Conservation (phyloP, 352 stramenopile species). For the Pythium scleroteichum region DNA sequence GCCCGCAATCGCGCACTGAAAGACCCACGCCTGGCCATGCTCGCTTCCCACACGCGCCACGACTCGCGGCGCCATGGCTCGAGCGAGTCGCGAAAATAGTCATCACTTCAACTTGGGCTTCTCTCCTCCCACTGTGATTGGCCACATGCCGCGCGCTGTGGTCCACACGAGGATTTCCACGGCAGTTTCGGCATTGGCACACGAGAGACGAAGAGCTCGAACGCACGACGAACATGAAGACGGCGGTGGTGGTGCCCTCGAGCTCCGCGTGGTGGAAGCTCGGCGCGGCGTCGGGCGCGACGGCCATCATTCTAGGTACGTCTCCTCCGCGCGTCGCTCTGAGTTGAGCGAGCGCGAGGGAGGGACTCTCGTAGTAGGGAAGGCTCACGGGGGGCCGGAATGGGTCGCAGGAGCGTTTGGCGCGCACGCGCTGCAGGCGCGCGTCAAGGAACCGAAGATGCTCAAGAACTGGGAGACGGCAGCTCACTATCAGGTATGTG, state of each 20-base stretch:
- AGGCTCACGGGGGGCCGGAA: too few relatives aligned
- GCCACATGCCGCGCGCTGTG: slow-evolving; percentile 6
- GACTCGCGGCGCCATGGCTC: neutral
- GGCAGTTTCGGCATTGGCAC: neutral
- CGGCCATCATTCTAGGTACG: slow-evolving; percentile 33
- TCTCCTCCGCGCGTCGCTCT: neutral
- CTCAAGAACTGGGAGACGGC: slow-evolving; percentile 87
- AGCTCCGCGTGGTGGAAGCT: slow-evolving; percentile 81
- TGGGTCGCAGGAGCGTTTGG: slow-evolving; percentile 64
- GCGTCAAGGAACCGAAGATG: slow-evolving; percentile 72
- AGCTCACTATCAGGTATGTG: slow-evolving; percentile 71
- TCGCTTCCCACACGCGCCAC: neutral
- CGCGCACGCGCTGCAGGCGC: slow-evolving; percentile 66
- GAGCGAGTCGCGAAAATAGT: too few relatives aligned
- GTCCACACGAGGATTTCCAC: slow-evolving; percentile 10
- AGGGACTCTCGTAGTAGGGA: too few relatives aligned
- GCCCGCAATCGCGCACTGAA: slow-evolving; percentile 50
- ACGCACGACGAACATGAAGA: slow-evolving; percentile 42
- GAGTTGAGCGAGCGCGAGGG: too few relatives aligned
- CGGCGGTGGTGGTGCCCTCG: slow-evolving; percentile 56
- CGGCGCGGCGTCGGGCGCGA: slow-evolving; percentile 66
- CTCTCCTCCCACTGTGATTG: slow-evolving; percentile 18
- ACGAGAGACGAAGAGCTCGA: slow-evolving; percentile 8
- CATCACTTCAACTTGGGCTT: slow-evolving; percentile 6
- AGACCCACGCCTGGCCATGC: slow-evolving; percentile 29